These are phyloP conservation scores for Phyllachora maydis DNA, from an alignment of 2,329 filamentous ascomycete genomes.

Conservation along the genomic window DNA sequence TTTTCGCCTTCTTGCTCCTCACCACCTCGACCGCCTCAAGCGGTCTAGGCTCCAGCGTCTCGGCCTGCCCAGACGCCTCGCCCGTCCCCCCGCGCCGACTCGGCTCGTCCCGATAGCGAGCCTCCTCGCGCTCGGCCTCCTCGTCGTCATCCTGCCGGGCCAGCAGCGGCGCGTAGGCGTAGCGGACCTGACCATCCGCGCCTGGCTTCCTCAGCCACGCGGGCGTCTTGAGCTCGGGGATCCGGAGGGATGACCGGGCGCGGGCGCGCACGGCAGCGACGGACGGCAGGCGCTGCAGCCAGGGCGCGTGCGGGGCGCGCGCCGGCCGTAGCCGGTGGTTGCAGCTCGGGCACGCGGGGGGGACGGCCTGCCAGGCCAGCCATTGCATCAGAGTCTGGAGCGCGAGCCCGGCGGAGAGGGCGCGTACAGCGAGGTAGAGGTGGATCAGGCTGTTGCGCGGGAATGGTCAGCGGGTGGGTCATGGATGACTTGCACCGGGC, in stretches of 20 bases:
- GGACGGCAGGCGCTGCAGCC: not conserved
- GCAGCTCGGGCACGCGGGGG: constrained; percentile 19
- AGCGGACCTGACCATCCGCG: not conserved
- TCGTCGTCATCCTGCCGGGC: not conserved
- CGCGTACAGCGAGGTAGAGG: constrained; percentile 14
- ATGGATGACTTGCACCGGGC: constrained; percentile 1
- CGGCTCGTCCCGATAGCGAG: not conserved
- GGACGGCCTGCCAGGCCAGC: constrained; percentile 16
- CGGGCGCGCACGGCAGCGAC: not conserved
- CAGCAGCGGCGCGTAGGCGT: no score
- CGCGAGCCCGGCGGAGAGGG: constrained; percentile 17
- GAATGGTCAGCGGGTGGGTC: not conserved
- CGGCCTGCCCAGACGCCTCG: no score
- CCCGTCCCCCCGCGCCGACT: not conserved
- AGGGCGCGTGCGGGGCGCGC: not conserved
- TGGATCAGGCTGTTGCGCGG: constrained; percentile 13
- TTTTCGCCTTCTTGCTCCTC: no score
- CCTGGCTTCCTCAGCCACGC: not conserved
- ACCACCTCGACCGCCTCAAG: no score
- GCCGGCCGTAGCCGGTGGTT: constrained; percentile 14
- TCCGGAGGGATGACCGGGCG: not conserved
- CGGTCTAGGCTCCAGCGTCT: no score
- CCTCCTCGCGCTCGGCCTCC: not conserved
- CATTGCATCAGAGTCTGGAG: constrained; percentile 16
- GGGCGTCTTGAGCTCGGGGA: not conserved